Evolutionary conservation across 2,329 filamentous ascomycete species (phyloP), one percentile per base, ranked within the genome.

Genomic region (Aspergillus transmontanensis): DNA sequence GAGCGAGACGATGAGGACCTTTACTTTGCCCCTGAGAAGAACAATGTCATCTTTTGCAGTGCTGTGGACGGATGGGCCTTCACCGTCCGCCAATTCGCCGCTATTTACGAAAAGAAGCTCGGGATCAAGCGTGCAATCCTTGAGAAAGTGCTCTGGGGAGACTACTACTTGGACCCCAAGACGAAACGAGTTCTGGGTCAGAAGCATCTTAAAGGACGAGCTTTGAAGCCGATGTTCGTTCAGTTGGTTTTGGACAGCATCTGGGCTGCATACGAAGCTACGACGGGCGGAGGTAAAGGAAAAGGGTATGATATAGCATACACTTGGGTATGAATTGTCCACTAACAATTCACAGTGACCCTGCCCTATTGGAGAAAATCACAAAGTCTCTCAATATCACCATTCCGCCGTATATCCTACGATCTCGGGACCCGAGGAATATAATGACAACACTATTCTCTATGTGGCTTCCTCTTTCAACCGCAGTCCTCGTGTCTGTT

Each of bases 61-160:
- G 95, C 95, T 64, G 90, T 97, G 61, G 95, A 99, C 75, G 95
- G 95, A n/a, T 99, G 95, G 95, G 95, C 95, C 3, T 99, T 99
- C 73, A 99, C 95, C 0, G 90, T 97, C 57, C 88, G 93, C 57
- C 95, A 99, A 72, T 99, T 99, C 75, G 94, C 95, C 21, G 87
- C 87, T 43, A 82, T 98, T 32, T 99, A 98, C 74, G 94, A 98
- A 79, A 96, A 94, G 83, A 99, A 99, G 78, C 86, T 99, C 7
- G 94, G 95, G 16, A 96, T 98, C 78, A 98, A 97, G 79, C 87
- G 94, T 54, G 88, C 88, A 30, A 80, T 92, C 0, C 86, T 99
- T 74, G 94, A 99, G 78, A 97, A 95, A 75, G 93, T 97, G 0
- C 84, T 99, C 0, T 99, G 95, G 95, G 95, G 95, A 53, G 94